A percentile compares a stretch with the other conserved stretches of the same genome.
Evolutionary conservation across 768 basidiomycete genomes (phyloP).

Genomic region (Phylloporus arenicola): DNA sequence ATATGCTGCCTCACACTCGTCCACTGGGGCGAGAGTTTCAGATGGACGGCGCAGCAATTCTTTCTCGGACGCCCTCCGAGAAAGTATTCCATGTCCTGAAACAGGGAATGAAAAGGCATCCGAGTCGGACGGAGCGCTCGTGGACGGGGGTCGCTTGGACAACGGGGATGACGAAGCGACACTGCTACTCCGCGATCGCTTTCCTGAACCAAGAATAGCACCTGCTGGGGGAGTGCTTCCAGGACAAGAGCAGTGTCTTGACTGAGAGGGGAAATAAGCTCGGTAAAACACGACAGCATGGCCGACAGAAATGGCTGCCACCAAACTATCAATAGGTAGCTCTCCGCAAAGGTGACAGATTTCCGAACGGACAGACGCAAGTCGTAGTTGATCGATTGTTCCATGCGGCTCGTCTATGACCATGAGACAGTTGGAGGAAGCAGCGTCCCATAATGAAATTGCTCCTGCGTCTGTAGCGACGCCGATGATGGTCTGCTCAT

Average conservation of each 20-base stretch:
- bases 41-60: slow-evolving; percentile 46
- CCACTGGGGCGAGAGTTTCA: slow-evolving; percentile 39
- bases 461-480: slow-evolving; percentile 61
- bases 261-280: slow-evolving; percentile 50
- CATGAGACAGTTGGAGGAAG: slow-evolving; percentile 57
- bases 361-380: slow-evolving; percentile 49
- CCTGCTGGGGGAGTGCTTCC: slow-evolving; percentile 41
- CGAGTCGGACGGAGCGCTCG: slow-evolving; percentile 29
- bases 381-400: slow-evolving; percentile 51
- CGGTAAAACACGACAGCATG: slow-evolving; percentile 62
- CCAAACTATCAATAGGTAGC: slow-evolving; percentile 57
- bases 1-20: slow-evolving; percentile 25
- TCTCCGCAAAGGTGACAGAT: slow-evolving; percentile 71
- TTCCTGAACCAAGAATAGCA: slow-evolving; percentile 43
- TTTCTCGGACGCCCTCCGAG: slow-evolving; percentile 69
- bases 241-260: slow-evolving; percentile 64
- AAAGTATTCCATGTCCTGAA: slow-evolving; percentile 74
- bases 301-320: slow-evolving; percentile 61
- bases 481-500: slow-evolving; percentile 49
- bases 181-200: slow-evolving; percentile 63
- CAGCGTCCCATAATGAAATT: slow-evolving; percentile 72
- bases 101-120: slow-evolving; percentile 66
- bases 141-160: slow-evolving; percentile 44
- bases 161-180: slow-evolving; percentile 43
- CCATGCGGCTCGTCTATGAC: slow-evolving; percentile 59